A percentile compares a stretch with the other conserved stretches of the same genome.
Conservation (phyloP, 1,284 basidiomycete genomes). For the Pseudozyma sp. region DNA sequence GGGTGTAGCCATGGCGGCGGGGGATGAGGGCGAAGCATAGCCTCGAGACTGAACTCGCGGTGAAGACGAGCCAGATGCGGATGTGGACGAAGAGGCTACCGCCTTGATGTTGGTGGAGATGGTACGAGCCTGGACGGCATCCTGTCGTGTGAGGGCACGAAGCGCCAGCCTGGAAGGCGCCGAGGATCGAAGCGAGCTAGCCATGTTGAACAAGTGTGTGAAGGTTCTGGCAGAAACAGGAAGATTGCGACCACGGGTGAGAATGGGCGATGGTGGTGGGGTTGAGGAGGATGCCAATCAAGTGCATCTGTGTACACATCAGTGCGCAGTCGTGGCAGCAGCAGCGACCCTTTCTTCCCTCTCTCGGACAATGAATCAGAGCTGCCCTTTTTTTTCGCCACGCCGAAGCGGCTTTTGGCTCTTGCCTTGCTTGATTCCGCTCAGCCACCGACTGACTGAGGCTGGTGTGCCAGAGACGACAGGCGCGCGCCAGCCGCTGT, state of each 20-base stretch:
- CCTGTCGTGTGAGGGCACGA: conserved; percentile 32
- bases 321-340: not conserved
- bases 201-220: conserved; percentile 12
- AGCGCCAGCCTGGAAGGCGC: conserved; percentile 37
- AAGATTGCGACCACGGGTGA: not conserved
- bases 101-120: conserved; percentile 26
- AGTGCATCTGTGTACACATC: not conserved
- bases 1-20: conserved; percentile 59
- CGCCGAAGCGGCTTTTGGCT: not conserved
- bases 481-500: not conserved
- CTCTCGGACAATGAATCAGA: no score
- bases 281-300: not conserved
- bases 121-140: conserved; percentile 13
- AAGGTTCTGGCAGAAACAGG: not conserved
- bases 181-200: conserved; percentile 34
- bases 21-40: conserved; percentile 55
- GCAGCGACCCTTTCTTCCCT: not conserved
- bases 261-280: not conserved
- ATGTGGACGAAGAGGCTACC: conserved; percentile 11
- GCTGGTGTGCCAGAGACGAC: not conserved
- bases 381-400: not conserved
- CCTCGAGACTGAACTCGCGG: conserved; percentile 20
- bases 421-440: not conserved
- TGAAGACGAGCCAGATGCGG: conserved; percentile 13
- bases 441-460: not conserved